These are phyloP conservation scores for Metschnikowia lochheadii DNA, from an alignment of 805 yeast species.

Conservation along the genomic window DNA sequence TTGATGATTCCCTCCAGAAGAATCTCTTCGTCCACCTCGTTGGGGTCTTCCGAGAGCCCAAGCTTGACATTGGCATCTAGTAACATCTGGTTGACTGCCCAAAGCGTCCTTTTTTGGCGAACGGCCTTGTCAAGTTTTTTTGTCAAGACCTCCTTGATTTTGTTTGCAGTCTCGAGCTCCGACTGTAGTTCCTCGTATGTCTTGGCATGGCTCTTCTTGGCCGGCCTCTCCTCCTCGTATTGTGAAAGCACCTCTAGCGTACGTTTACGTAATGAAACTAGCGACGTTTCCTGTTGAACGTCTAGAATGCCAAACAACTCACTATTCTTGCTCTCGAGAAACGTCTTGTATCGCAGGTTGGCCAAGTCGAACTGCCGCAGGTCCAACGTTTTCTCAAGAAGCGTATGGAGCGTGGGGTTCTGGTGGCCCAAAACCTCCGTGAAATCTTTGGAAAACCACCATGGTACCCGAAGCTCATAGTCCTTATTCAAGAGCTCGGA, in stretches of 20 bases:
- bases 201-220: not conserved
- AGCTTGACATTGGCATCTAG: slow-evolving; percentile 39
- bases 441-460: slow-evolving; percentile 39
- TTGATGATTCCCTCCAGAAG: slow-evolving; percentile 11
- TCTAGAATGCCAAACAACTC: slow-evolving; percentile 14
- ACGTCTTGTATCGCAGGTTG: slow-evolving; percentile 27
- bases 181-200: slow-evolving; percentile 25
- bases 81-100: slow-evolving; percentile 40
- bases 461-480: slow-evolving; percentile 34
- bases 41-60: slow-evolving; percentile 28
- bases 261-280: slow-evolving; percentile 8
- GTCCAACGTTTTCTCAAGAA: slow-evolving; percentile 28
- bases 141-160: slow-evolving; percentile 35
- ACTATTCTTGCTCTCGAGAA: slow-evolving; percentile 11
- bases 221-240: not conserved
- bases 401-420: slow-evolving; percentile 14
- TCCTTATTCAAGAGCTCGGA: slow-evolving; percentile 29
- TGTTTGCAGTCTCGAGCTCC: slow-evolving; percentile 34
- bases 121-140: slow-evolving; percentile 24
- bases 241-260: slow-evolving; percentile 1
- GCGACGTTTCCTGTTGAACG: slow-evolving; percentile 4
- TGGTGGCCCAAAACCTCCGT: slow-evolving; percentile 22
- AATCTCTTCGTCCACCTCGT: slow-evolving; percentile 17
- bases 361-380: slow-evolving; percentile 35
- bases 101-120: slow-evolving; percentile 33